A percentile compares a stretch with the other conserved stretches of the same genome.
Evolutionary conservation across 129 eudicot genomes (phyloP).

Genomic region (Flaveria ramosissima): DNA sequence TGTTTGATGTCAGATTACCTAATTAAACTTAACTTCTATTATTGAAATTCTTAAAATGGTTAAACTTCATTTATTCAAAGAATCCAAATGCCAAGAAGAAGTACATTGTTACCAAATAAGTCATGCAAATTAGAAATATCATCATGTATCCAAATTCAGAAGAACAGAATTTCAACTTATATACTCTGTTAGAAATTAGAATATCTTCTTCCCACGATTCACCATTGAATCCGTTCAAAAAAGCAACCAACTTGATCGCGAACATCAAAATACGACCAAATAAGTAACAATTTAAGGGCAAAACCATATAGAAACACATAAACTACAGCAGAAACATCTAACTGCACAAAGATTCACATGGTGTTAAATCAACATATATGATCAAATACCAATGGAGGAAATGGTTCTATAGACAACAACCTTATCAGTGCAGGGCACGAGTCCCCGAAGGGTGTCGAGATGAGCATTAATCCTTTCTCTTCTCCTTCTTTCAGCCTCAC

Average conservation of each 20-base stretch:
- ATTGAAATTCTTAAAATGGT: slow-evolving; percentile 7
- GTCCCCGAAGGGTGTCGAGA: slow-evolving; percentile 67
- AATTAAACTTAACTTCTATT: neutral
- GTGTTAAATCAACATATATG: slow-evolving; percentile 11
- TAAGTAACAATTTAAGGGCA: neutral
- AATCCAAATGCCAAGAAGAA: slow-evolving; percentile 21
- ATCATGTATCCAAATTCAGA: neutral
- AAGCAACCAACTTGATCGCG: slow-evolving; percentile 1
- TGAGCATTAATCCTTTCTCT: slow-evolving; percentile 94
- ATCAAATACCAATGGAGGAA: slow-evolving; percentile 6
- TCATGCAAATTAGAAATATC: neutral
- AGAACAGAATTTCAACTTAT: neutral
- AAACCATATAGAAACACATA: neutral
- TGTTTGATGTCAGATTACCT: neutral
- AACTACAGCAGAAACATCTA: slow-evolving; percentile 9
- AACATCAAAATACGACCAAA: neutral
- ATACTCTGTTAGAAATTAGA: neutral
- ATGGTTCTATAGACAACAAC: slow-evolving; percentile 37
- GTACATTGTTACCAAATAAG: slow-evolving; percentile 18
- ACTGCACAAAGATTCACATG: slow-evolving; percentile 19
- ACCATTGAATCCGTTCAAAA: too few species aligned
- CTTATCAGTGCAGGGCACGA: slow-evolving; percentile 70
- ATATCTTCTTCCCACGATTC: neutral
- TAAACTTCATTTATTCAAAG: neutral
- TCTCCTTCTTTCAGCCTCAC: slow-evolving; percentile 95